Percentiles rank a stretch among this genome's conserved stretches.
phyloP scores from a whole-genome alignment of 768 basidiomycete genomes.

The button mushroom (Agaricus bisporus) region DNA sequence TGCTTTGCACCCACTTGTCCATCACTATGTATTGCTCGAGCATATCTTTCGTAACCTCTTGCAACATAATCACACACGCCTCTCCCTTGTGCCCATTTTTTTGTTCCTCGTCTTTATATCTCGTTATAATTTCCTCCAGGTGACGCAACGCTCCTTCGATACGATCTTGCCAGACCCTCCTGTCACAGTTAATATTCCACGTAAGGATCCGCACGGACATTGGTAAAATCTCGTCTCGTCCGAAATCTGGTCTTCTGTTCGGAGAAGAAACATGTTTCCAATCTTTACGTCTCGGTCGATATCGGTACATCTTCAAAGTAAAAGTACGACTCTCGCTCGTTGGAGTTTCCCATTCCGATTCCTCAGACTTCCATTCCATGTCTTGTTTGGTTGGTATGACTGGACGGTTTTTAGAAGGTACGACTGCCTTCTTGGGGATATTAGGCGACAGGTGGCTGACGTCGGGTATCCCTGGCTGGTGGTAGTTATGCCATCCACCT shows the following conservation, averaged over 20 bases:
- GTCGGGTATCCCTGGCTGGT: no score
- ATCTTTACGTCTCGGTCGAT: constrained; percentile 27
- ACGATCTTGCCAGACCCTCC: constrained; percentile 32
- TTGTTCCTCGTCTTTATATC: constrained; percentile 14
- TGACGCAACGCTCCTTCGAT: constrained; percentile 44
- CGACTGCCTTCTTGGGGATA: no score
- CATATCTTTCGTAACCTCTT: constrained; percentile 50
- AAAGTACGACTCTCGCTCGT: constrained; percentile 24
- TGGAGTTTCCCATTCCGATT: constrained; percentile 2
- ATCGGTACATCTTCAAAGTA: constrained; percentile 32
- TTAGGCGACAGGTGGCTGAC: no score
- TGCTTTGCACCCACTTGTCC: constrained; percentile 55
- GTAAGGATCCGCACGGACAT: constrained; percentile 51
- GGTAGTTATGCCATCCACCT: no score
- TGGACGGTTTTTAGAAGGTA: background rate
- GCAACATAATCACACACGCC: constrained; percentile 58
- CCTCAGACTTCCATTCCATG: no score
- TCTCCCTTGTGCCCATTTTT: constrained; percentile 24
- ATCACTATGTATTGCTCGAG: constrained; percentile 40
- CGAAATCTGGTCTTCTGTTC: constrained; percentile 19
- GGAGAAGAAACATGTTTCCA: constrained; percentile 41
- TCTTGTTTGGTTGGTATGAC: constrained; percentile 8
- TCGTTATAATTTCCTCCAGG: constrained; percentile 44
- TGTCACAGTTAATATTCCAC: constrained; percentile 64
- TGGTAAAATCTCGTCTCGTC: constrained; percentile 29